A percentile compares a stretch with the other conserved stretches of the same genome.
These are phyloP conservation scores for Cyclotella baltica DNA, from an alignment of 108 stramenopile species.

Conservation along the genomic window DNA sequence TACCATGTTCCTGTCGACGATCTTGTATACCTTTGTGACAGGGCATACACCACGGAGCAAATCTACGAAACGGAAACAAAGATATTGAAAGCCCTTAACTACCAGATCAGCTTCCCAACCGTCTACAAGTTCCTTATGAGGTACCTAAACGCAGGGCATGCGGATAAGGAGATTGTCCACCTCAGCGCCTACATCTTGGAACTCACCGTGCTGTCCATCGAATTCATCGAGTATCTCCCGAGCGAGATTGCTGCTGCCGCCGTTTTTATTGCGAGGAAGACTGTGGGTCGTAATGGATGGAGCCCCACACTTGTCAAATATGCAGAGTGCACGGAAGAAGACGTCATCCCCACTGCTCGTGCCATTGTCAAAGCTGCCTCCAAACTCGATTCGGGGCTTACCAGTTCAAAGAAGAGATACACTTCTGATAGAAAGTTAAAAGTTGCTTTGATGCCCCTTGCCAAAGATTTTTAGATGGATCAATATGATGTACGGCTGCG, in stretches of 20 bases:
- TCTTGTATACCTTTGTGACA: slow-evolving; percentile 85
- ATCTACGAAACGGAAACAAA: slow-evolving; percentile 88
- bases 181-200: slow-evolving; percentile 83
- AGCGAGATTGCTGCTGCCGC: slow-evolving; percentile 88
- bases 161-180: slow-evolving; percentile 73
- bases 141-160: slow-evolving; percentile 89
- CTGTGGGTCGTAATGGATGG: slow-evolving; percentile 77
- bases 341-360: slow-evolving; percentile 70
- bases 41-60: slow-evolving; percentile 74
- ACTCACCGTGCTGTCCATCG: slow-evolving; percentile 77
- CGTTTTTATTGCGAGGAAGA: slow-evolving; percentile 78
- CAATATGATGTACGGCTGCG: neutral
- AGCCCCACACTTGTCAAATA: slow-evolving; percentile 82
- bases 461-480: slow-evolving; percentile 12
- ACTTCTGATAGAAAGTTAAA: slow-evolving; percentile 34
- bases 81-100: slow-evolving; percentile 83
- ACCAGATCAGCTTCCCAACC: slow-evolving; percentile 86
- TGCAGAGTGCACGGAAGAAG: slow-evolving; percentile 78
- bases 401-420: slow-evolving; percentile 74
- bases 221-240: slow-evolving; percentile 77
- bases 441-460: slow-evolving; percentile 52
- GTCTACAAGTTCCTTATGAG: slow-evolving; percentile 86
- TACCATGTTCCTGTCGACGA: slow-evolving; percentile 84
- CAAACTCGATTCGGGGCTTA: slow-evolving; percentile 32
- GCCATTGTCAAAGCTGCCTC: slow-evolving; percentile 48